Base-by-base conservation (phyloP, 139 green algal species). In the Chlamydomonas applanata region DNA sequence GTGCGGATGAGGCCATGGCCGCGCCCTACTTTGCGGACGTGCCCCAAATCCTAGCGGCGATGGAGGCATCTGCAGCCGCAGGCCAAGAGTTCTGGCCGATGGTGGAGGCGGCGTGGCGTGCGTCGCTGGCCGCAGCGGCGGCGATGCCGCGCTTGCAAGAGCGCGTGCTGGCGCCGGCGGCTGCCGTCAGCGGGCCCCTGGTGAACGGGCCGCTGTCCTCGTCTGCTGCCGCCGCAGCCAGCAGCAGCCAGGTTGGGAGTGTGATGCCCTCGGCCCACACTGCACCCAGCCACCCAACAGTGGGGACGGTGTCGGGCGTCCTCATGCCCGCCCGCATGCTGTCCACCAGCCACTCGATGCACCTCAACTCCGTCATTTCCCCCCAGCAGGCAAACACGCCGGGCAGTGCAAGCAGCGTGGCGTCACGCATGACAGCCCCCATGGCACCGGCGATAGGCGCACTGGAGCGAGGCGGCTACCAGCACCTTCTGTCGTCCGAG, bases 361-460 rank as follows among this genome's bases (percentile, higher is more conserved):
- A 33, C n/a, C 4, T 27, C 54, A 14, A 9, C n/a, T 16, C 24
- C 17, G 2, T 30, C 59, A 35, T 30, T 4, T 29, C n/a, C 22
- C 59, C 59, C 17, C n/a, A 49, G 7, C 7, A 7, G 7, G 40
- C 40, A 49, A 7, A 49, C 59, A 66, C 59, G 59, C 59, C 59
- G 11, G 59, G 24, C 24, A 66, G 59, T 25, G 59, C n/a, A 2
- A 25, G 59, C 59, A 66, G 59, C n/a, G 17, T 22, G n/a, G 25
- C 59, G n/a, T 40, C 59, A 19, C 59, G 30, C 59, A 66, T 66
- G n/a, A 66, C 59, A 29, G 59, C 59, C n/a, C 59, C 59, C 59
- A 22, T 66, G 24, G 30, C 59, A 36, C 59, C 59, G 2, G 40
- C 40, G 7, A 11, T 11, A 49, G 40, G 40, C 40, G 40, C 40